phyloP scores from a whole-genome alignment of 176 grass and related monocot species.

The Dendrocalamus sinicus region DNA sequence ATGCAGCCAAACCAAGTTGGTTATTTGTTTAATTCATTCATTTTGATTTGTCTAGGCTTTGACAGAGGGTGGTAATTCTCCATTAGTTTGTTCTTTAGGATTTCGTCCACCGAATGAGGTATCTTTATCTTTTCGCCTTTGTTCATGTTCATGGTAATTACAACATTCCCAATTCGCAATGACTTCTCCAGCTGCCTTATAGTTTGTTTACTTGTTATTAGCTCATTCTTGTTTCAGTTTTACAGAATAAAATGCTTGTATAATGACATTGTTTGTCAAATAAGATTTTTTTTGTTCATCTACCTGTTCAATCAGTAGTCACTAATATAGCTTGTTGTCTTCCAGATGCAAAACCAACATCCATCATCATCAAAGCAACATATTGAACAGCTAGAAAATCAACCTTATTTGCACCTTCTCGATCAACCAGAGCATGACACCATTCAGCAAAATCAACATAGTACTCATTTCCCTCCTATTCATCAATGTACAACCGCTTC shows the following conservation, averaged over 20 bases:
- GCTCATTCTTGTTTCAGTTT: not conserved
- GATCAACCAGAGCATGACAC: slow-evolving; percentile 64
- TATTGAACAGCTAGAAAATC: slow-evolving; percentile 57
- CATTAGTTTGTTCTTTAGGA: slow-evolving; percentile 65
- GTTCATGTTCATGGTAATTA: slow-evolving; percentile 20
- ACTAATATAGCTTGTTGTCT: slow-evolving; percentile 28
- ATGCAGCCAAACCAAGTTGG: slow-evolving; percentile 5
- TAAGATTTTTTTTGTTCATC: not conserved
- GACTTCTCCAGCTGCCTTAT: slow-evolving; percentile 8
- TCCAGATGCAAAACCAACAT: slow-evolving; percentile 74
- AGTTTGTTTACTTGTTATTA: slow-evolving; percentile 22
- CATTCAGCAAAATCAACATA: slow-evolving; percentile 68
- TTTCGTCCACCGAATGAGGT: slow-evolving; percentile 72
- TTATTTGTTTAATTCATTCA: slow-evolving; percentile 21
- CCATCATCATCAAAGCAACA: slow-evolving; percentile 54
- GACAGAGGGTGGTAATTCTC: slow-evolving; percentile 67
- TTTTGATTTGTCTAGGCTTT: slow-evolving; percentile 54
- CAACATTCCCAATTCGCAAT: slow-evolving; percentile 17
- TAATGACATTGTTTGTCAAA: not conserved
- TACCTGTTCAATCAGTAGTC: not conserved
- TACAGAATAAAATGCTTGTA: slow-evolving; percentile 9
- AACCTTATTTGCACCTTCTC: slow-evolving; percentile 60
- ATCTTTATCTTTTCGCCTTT: slow-evolving; percentile 16
- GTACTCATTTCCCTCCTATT: slow-evolving; percentile 53
- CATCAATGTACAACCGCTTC: slow-evolving; percentile 54